Conservation (phyloP, 495 filamentous ascomycete species). For the Penicillium dipodomyicola region DNA sequence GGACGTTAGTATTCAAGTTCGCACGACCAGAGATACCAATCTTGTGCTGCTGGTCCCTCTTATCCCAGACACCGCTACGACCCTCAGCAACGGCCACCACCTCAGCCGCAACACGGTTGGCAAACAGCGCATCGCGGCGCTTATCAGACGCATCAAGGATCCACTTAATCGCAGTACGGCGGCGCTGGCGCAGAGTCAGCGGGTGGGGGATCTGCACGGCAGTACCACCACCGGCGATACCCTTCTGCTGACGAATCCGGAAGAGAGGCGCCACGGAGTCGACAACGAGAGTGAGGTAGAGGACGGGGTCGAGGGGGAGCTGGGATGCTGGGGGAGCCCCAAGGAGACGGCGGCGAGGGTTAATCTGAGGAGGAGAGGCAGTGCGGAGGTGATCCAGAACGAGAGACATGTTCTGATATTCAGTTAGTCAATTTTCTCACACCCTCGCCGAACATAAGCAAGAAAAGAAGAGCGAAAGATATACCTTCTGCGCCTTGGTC, state of each 20-base stretch:
- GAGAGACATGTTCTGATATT: conserved; percentile 70
- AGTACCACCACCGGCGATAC: conserved; percentile 79
- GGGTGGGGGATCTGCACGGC: conserved; percentile 82
- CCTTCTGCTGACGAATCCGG: conserved; percentile 69
- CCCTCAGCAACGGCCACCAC: conserved; percentile 86
- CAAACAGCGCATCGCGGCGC: conserved; percentile 64
- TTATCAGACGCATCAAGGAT: conserved; percentile 78
- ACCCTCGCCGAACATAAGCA: neutral
- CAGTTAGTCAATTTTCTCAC: neutral
- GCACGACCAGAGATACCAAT: conserved; percentile 66
- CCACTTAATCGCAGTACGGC: conserved; percentile 78
- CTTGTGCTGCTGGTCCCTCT: conserved; percentile 68
- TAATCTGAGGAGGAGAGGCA: conserved; percentile 67
- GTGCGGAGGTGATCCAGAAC: conserved; percentile 89
- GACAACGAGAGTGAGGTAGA: conserved; percentile 82
- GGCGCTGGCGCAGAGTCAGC: conserved; percentile 67
- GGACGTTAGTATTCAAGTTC: conserved; percentile 54
- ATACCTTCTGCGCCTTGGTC: conserved; percentile 75
- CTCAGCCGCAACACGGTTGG: conserved; percentile 81
- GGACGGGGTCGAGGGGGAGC: conserved; percentile 72
- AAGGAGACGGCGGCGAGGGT: conserved; percentile 66
- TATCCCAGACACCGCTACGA: conserved; percentile 77
- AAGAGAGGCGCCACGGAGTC: conserved; percentile 93
- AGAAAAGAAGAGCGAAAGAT: conserved; percentile 14
- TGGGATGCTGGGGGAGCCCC: conserved; percentile 68